phyloP scores from a whole-genome alignment of 176 grass and related monocot species.

The Metroxylon sagu region DNA sequence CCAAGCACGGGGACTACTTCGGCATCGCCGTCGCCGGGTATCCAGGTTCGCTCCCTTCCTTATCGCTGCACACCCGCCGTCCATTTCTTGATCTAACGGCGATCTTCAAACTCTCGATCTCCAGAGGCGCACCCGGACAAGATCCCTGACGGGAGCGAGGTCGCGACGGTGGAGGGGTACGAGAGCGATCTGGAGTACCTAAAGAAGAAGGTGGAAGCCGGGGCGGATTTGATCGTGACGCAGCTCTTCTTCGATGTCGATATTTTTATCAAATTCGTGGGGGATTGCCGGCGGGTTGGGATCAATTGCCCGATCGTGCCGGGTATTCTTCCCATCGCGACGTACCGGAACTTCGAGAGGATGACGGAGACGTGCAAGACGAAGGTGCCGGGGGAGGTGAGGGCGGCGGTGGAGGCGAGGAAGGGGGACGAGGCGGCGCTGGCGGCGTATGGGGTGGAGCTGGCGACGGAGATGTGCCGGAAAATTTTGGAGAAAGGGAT shows the following conservation, averaged over 20 bases:
- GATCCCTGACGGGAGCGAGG: constrained; percentile 22
- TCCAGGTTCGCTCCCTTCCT: constrained; percentile 11
- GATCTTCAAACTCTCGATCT: neutral
- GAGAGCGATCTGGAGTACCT: constrained; percentile 26
- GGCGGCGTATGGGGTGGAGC: constrained; percentile 19
- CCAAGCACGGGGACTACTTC: constrained; percentile 21
- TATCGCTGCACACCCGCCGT: too few relatives aligned
- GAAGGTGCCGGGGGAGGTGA: constrained; percentile 15
- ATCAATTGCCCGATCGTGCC: constrained; percentile 28
- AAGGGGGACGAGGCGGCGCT: constrained; percentile 17
- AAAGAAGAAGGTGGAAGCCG: constrained; percentile 30
- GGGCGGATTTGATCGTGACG: constrained; percentile 24
- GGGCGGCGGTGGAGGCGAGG: neutral
- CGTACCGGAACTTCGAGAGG: constrained; percentile 26
- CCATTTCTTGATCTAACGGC: too few relatives aligned
- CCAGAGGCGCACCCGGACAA: constrained; percentile 28
- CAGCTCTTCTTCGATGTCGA: constrained; percentile 26
- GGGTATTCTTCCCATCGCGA: constrained; percentile 24
- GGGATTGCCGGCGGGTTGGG: constrained; percentile 20
- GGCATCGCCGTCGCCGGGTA: constrained; percentile 24
- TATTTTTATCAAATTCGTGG: constrained; percentile 22
- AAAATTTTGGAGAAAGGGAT: constrained; percentile 18
- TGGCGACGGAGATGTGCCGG: constrained; percentile 23
- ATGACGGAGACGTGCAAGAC: constrained; percentile 32
- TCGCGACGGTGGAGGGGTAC: constrained; percentile 25